Conservation (phyloP, 805 yeast genomes). For the Yarrowia divulgata region DNA sequence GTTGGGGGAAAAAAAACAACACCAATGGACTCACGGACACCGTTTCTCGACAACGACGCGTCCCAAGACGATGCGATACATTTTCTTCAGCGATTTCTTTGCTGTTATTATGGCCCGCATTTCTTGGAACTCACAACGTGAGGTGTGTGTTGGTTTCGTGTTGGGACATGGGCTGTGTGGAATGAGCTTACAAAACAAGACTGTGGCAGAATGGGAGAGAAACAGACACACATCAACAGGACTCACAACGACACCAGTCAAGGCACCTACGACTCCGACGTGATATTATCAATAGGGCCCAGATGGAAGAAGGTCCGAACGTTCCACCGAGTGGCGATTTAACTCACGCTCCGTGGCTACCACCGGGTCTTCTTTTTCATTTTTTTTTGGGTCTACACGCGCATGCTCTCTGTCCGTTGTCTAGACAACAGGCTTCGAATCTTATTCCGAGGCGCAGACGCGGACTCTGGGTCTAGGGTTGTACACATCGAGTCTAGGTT, state of each 20-base stretch:
- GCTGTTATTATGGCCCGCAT: constrained; percentile 15
- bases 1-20: too few species aligned
- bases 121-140: constrained; percentile 15
- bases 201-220: not conserved
- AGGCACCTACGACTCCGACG: not conserved
- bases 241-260: not conserved
- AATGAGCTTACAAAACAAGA: constrained; percentile 1
- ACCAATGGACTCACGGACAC: too few species aligned
- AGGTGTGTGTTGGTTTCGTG: constrained; percentile 35
- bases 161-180: constrained; percentile 32
- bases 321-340: constrained; percentile 28
- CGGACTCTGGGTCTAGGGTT: constrained; percentile 10
- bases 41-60: not conserved
- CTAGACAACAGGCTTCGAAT: constrained; percentile 18
- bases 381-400: constrained; percentile 1
- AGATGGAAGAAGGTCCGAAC: constrained; percentile 5
- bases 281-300: not conserved
- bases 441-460: constrained; percentile 1
- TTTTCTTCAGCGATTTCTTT: not conserved
- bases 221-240: too few species aligned
- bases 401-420: constrained; percentile 20
- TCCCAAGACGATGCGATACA: not conserved
- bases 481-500: constrained; percentile 22
- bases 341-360: constrained; percentile 12
- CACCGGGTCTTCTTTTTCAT: not conserved